phyloP scores from a whole-genome alignment of 2,329 filamentous ascomycete genomes.

The Sodiomyces alkalinus region DNA sequence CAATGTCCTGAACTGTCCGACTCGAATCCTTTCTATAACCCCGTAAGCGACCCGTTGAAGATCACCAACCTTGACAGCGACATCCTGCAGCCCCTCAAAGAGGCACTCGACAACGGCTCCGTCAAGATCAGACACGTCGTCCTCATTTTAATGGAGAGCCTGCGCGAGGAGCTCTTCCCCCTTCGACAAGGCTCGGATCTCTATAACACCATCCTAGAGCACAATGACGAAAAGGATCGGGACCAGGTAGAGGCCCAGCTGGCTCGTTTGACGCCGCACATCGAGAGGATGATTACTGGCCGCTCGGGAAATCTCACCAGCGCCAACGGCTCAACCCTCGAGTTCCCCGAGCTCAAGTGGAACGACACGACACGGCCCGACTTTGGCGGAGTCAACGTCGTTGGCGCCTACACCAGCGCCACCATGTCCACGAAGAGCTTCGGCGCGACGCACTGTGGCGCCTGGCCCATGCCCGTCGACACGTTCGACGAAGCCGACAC shows the following conservation, averaged over 20 bases:
- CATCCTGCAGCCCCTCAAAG: constrained; percentile 8
- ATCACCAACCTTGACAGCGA: constrained; percentile 17
- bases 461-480: constrained; percentile 18
- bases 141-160: constrained; percentile 20
- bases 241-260: constrained; percentile 7
- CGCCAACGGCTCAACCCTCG: background rate
- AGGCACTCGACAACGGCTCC: constrained; percentile 4
- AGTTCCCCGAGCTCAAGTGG: constrained; percentile 1
- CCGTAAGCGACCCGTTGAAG: constrained; percentile 15
- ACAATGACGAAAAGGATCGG: constrained; percentile 11
- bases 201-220: constrained; percentile 10
- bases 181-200: constrained; percentile 15
- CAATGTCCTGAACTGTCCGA: background rate
- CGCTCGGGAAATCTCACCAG: constrained; percentile 1
- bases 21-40: constrained; percentile 13
- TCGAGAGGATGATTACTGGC: constrained; percentile 4
- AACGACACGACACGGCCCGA: constrained; percentile 1
- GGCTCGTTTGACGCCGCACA: constrained; percentile 8
- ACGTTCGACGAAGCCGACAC: constrained; percentile 19
- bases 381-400: constrained; percentile 15
- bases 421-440: constrained; percentile 22
- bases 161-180: constrained; percentile 19
- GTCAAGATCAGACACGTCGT: constrained; percentile 19
- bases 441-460: constrained; percentile 17
- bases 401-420: constrained; percentile 16